Evolutionary conservation across 768 basidiomycete genomes (phyloP), one percentile per base, ranked within the genome.

Genomic region (Suillus bovinus): DNA sequence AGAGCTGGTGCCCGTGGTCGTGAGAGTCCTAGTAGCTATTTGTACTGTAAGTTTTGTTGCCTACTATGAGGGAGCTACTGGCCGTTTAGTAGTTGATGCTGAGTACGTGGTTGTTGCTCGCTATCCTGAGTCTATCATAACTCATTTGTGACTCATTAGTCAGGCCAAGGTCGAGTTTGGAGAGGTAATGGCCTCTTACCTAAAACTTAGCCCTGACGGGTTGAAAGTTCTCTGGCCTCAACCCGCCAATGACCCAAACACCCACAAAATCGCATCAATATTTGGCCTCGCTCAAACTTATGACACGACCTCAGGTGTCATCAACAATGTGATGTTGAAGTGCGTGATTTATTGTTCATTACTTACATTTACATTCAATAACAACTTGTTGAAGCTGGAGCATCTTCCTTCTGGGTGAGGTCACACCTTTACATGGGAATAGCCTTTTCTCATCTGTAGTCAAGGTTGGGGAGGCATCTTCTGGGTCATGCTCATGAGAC

Each of bases 81-180:
- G 87, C 14, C 78, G 86, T 22, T 73, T 88, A 46, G 83, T 88
- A 57, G 76, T 89, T 17, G 86, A 89, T 70, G 86, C 86, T 11
- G 73, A 78, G 87, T 86, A 62, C 24, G 84, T 79, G 49, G 31
- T 36, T 34, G 9, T 24, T 10, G n/a, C 5, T 34, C 13, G 1
- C 3, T 36, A 36, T 36, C 22, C 24, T 17, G 34, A 24, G 36
- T 38, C 22, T 1, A 36, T 24, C n/a, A 6, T 36, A 11, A n/a
- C 55, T 63, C 24, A 52, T 33, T 8, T 17, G 27, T 53, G 2
- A 58, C 4, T 46, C 31, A 59, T 38, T 29, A 82, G 80, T 34
- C 81, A 83, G 65, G 84, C 84, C 9, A 72, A 70, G 55, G 65
- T 79, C 58, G 82, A 83, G 67, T 84, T 84, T 54, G 84, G 84